Conservation (phyloP, 2,329 filamentous ascomycete genomes). For the Claviceps digitariae region DNA sequence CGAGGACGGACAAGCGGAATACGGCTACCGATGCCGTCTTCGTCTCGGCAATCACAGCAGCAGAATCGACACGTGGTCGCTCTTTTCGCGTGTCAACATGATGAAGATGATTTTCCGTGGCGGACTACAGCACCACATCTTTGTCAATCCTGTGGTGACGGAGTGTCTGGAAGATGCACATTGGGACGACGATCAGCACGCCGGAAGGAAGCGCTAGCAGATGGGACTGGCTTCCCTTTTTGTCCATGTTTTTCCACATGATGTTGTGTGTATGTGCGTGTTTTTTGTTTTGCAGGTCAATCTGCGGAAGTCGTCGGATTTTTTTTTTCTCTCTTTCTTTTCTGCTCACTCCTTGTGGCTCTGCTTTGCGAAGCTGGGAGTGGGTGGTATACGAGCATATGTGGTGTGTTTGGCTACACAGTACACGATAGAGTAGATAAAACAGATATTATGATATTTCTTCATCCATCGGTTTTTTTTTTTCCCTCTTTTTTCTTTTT, state of each 20-base stretch:
- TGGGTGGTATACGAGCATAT: neutral
- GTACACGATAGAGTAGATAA: neutral
- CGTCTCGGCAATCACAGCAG: constrained; percentile 31
- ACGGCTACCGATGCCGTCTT: constrained; percentile 39
- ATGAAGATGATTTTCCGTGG: constrained; percentile 34
- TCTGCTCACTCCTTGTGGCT: neutral
- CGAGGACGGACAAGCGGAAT: constrained; percentile 31
- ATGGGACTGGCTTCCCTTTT: neutral
- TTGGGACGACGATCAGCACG: constrained; percentile 14
- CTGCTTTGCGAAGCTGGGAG: neutral
- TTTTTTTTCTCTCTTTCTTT: neutral
- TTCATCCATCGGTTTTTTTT: too few relatives aligned
- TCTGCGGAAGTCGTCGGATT: too few relatives aligned
- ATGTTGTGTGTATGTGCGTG: too few relatives aligned
- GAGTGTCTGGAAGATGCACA: constrained; percentile 25
- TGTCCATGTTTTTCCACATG: neutral
- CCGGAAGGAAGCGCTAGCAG: neutral
- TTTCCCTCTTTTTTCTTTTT: neutral
- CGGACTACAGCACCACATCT: constrained; percentile 26
- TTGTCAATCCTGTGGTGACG: constrained; percentile 23
- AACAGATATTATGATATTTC: too few relatives aligned
- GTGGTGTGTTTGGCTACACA: neutral
- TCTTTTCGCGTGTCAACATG: constrained; percentile 33
- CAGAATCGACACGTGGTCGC: constrained; percentile 37
- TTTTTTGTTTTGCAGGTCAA: too few relatives aligned